Percentiles rank a stretch among this genome's conserved stretches.
Evolutionary conservation across 31 red algal species (phyloP).

Genomic region (Odonthalia washingtoniensis): DNA sequence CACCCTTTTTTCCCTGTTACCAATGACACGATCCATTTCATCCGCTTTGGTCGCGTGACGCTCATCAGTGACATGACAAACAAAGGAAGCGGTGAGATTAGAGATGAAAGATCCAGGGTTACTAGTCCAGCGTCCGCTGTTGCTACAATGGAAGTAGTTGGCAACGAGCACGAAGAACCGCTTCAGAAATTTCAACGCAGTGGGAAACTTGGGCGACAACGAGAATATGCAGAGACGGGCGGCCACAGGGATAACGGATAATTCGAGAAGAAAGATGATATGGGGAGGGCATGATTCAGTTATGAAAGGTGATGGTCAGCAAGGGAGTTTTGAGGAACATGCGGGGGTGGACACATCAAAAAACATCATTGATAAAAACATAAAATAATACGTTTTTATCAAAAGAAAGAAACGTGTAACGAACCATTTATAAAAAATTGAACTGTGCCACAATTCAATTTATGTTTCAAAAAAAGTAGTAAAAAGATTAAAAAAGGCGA

Average conservation of each 20-base stretch:
- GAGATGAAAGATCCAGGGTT: slow-evolving; percentile 70
- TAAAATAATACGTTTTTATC: too few species aligned
- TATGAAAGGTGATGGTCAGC: too few species aligned
- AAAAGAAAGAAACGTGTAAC: too few species aligned
- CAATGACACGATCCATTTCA: slow-evolving; percentile 57
- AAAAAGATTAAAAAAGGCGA: too few species aligned
- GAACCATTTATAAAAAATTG: too few species aligned
- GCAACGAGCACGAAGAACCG: slow-evolving; percentile 74
- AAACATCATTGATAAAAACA: too few species aligned
- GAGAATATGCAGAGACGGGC: slow-evolving; percentile 71
- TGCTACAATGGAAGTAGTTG: slow-evolving; percentile 86
- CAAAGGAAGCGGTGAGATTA: slow-evolving; percentile 53
- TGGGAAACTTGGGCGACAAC: slow-evolving; percentile 58
- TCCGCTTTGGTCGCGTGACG: slow-evolving; percentile 74
- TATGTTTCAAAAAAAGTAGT: too few species aligned
- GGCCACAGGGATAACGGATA: slow-evolving; percentile 43
- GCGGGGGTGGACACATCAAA: too few species aligned
- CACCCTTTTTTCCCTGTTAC: slow-evolving; percentile 36
- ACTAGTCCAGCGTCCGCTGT: slow-evolving; percentile 73
- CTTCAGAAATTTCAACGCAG: slow-evolving; percentile 52
- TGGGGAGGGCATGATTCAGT: slow-evolving; percentile 81
- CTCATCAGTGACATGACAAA: slow-evolving; percentile 62
- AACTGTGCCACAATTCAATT: too few species aligned
- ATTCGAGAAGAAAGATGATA: slow-evolving; percentile 63
- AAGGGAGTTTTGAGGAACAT: too few species aligned